A percentile compares a stretch with the other conserved stretches of the same genome.
These are phyloP conservation scores for Tulasnella sp. DNA, from an alignment of 768 basidiomycete species.

Conservation along the genomic window DNA sequence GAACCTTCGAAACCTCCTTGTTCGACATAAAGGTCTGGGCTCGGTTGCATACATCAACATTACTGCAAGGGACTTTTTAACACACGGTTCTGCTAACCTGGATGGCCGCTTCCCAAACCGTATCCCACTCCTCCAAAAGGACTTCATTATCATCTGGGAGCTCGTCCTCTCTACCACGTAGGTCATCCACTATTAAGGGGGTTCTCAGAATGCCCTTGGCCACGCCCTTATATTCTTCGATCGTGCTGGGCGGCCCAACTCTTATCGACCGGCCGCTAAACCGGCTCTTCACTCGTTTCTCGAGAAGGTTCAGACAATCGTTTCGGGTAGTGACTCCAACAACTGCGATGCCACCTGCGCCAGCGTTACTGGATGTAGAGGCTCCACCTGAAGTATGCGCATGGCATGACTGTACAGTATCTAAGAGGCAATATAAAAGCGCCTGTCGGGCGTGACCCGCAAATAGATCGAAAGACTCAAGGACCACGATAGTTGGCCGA, in stretches of 20 bases:
- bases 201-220: slow-evolving; percentile 37
- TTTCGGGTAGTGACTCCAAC: slow-evolving; percentile 79
- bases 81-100: slow-evolving; percentile 27
- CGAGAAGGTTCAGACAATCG: slow-evolving; percentile 78
- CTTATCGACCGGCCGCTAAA: slow-evolving; percentile 89
- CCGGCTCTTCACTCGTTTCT: slow-evolving; percentile 94
- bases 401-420: slow-evolving; percentile 81
- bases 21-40: neutral
- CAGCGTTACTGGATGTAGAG: slow-evolving; percentile 20
- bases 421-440: slow-evolving; percentile 87
- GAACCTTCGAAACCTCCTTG: slow-evolving; percentile 1
- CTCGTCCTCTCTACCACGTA: slow-evolving; percentile 10
- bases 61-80: no score
- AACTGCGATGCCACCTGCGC: slow-evolving; percentile 63
- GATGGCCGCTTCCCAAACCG: slow-evolving; percentile 46
- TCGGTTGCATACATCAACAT: no score
- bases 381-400: slow-evolving; percentile 26
- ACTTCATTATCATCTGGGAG: slow-evolving; percentile 18
- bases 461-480: slow-evolving; percentile 92
- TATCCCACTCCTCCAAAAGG: slow-evolving; percentile 42
- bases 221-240: slow-evolving; percentile 42
- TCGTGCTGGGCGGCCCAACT: slow-evolving; percentile 46
- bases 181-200: slow-evolving; percentile 24
- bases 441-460: slow-evolving; percentile 85
- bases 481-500: slow-evolving; percentile 67